Base-by-base conservation (phyloP, 2,329 filamentous ascomycete genomes). In the Moelleriella libera region DNA sequence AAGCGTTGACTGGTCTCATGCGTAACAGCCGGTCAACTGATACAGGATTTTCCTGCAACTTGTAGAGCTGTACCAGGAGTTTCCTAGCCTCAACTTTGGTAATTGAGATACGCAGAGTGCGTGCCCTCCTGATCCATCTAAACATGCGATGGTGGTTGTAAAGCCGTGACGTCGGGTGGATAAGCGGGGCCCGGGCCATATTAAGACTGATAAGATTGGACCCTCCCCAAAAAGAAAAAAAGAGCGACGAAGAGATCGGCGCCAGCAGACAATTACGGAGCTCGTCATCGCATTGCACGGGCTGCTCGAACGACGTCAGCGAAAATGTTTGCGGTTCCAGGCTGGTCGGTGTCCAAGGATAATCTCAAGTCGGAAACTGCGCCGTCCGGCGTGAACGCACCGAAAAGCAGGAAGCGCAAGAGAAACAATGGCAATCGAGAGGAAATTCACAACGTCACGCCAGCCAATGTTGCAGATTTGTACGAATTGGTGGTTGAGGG, bases 261-360 rank as follows among this genome's bases (percentile, higher is more conserved):
- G 14, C 10, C 7, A 8, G 12, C 3, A 41, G 14, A 41, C 10
- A 41, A 39, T 9, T 8, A 39, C 34, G 34, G 34, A 39, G 34
- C 34, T 39, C 34, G 34, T 9, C 8, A 39, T 12, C 34, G 8
- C 9, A 39, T 39, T 12, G 12, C 9, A 39, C 9, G 34, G 12
- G 34, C 34, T 9, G 21, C 21, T 21, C 21, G 21, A 37, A 12
- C 8, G 34, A 37, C 34, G 12, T 37, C 34, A 4, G 34, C 8
- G 34, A 12, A 37, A 37, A 90, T 97, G 90, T 97, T 97, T 64
- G 83, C 88, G 8, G 89, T 97, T 31, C 85, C 86, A 58, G 92
- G 92, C 55, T 96, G 90, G 89, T 87, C 87, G 40, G 74, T 96
- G 37, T 79, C 86, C 48, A 75, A 82, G 51, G 77, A 80, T 54